Conservation (phyloP, 2,329 filamentous ascomycete species). For the Aureobasidium sp. region DNA sequence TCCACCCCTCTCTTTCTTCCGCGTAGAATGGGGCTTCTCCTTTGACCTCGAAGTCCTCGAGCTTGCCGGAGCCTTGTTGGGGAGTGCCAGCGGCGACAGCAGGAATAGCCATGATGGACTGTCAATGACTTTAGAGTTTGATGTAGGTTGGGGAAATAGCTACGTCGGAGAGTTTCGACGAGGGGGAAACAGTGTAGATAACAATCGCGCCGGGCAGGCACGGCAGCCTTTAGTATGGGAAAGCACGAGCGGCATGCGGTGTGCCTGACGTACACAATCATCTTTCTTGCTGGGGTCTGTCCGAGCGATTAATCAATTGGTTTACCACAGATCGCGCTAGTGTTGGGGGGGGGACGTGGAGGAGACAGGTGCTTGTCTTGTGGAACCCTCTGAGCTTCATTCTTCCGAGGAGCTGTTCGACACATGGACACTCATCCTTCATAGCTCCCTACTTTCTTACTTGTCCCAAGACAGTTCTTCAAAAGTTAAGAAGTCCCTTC, state of each 20-base stretch:
- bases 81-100: background rate
- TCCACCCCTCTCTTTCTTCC: slow-evolving; percentile 34
- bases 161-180: background rate
- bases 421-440: background rate
- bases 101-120: background rate
- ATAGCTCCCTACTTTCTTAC: background rate
- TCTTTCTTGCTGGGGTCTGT: background rate
- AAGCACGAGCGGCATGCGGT: background rate
- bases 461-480: background rate
- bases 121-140: background rate
- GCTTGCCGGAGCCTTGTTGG: background rate
- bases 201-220: background rate
- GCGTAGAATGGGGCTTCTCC: slow-evolving; percentile 29
- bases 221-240: background rate
- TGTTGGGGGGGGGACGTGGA: background rate
- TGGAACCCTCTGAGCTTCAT: background rate
- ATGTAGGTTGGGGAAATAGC: background rate
- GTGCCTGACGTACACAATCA: background rate
- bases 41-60: background rate
- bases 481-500: background rate
- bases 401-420: background rate
- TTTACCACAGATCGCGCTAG: background rate
- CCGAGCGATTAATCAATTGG: background rate
- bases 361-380: background rate
- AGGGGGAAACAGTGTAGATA: background rate